Base-by-base conservation (phyloP, 1,139 yeast genomes). In the Zhuliangozyma blackwelliae region DNA sequence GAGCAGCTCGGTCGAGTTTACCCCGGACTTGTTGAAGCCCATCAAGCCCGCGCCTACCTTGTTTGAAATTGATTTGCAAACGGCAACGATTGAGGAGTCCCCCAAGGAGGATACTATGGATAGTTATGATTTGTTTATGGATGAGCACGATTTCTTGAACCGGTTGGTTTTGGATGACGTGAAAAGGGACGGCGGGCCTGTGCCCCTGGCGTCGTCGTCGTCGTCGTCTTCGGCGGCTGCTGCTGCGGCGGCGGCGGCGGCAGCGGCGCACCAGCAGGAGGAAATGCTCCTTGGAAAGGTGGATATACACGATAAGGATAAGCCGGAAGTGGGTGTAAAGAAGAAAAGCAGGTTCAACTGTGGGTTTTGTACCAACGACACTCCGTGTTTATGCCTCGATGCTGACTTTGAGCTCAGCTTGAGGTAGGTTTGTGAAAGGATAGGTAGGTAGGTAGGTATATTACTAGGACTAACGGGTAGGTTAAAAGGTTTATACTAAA, bases 311-410 rank as follows among this genome's bases (percentile, higher is more conserved):
- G 31, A 32, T 10, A 20, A 29, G 7, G 25, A 30, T 21, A 27
- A n/a, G 9, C 5, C 33, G 23, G 50, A 42, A 10, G 34, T 21
- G 29, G 10, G 39, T 12, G 25, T 35, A 16, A 40, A 41, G 32
- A 47, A 47, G 36, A 48, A 45, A 31, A 16, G 16, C 16, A 46
- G 45, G 35, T 42, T 46, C 21, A 61, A 58, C 34, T 68, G 74
- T 47, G 74, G 73, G n/a, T 69, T 68, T 45, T 68, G 74, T 45
- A 52, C 63, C 22, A 59, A 57, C 38, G 72, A 63, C 35, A 64
- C 65, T 0, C 65, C 71, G 8, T 69, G 75, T 42, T 49, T 68
- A 34, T 69, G 75, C 46, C 51, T 66, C 35, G 74, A 61, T 42
- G 57, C 67, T 2, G 59, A 56, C 11, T 35, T 47, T 33, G 54